Evolutionary conservation across 805 yeast genomes (phyloP), one percentile per base, ranked within the genome.

Genomic region (Saturnispora zaruensis): DNA sequence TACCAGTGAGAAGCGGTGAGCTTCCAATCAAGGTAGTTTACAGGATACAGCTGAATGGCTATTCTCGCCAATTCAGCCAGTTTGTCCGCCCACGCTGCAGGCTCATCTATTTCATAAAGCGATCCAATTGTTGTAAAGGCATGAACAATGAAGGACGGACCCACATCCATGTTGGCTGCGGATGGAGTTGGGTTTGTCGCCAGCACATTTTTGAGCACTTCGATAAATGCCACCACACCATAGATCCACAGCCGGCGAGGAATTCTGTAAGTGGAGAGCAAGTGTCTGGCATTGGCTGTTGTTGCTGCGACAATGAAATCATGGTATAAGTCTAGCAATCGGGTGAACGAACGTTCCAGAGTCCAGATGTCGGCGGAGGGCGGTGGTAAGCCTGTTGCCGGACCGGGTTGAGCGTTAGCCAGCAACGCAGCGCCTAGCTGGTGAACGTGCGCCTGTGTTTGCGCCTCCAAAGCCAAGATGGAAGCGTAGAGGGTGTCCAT

Each of bases 11-110:
- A 89, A 1, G 95, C 84, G 51, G 87, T 77, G 18, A 81, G 65
- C 62, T 86, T 84, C 96, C 96, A 87, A 64, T 87, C 95, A 55
- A 86, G 84, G 61, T 78, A 83, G 46, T 84, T 77, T 2, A 89
- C 82, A 6, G 89, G 82, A 58, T 85, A 86, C 41, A 87, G 68
- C 0, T 95, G 93, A 57, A 87, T 86, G 9, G 95, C 91, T 89
- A 87, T 86, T 60, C 95, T 70, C 33, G 91, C 82, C 55, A 87
- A 68, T 62, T 87, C 96, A 33, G 95, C 96, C 46, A 87, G 66
- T 60, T 88, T 84, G 64, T 87, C 96, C 26, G 81, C 75, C 96
- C 96, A 87, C 57, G 77, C 82, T 0, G 81, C 75, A 21, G 41
- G 41, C 6, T 41, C 45, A 20, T 42, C 50, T 11, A 47, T 47